Evolutionary conservation across 257 asterid species (phyloP).

Genomic region (Lantana camara): DNA sequence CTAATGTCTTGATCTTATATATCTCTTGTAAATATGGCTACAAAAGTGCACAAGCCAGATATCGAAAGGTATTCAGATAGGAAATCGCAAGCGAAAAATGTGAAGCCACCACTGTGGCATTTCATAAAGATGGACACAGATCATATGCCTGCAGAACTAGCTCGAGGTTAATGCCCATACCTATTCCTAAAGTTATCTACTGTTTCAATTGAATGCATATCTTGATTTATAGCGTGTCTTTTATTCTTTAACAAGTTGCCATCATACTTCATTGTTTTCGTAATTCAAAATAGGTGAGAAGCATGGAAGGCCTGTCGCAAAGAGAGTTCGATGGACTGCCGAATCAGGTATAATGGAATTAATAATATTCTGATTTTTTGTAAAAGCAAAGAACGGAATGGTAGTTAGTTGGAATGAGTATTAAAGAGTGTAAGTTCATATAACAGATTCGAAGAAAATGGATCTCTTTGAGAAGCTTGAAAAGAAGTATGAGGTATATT

Average conservation of each 20-base stretch:
- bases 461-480: constrained; percentile 63
- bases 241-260: constrained; percentile 7
- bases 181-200: background rate
- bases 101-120: constrained; percentile 49
- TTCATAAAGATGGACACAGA: constrained; percentile 45
- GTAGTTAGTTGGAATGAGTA: background rate
- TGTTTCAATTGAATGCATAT: background rate
- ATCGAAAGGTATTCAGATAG: constrained; percentile 62
- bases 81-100: constrained; percentile 23
- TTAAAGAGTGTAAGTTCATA: constrained; percentile 17
- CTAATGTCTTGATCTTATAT: constrained; percentile 7
- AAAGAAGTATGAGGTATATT: constrained; percentile 41
- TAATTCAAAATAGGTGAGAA: constrained; percentile 40
- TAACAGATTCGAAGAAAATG: constrained; percentile 45
- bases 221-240: background rate
- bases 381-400: background rate
- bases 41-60: constrained; percentile 49
- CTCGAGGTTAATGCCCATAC: constrained; percentile 41
- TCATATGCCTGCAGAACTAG: constrained; percentile 75
- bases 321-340: constrained; percentile 56
- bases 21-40: constrained; percentile 12
- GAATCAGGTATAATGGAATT: constrained; percentile 43
- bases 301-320: constrained; percentile 36
- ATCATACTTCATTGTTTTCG: constrained; percentile 15
- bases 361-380: background rate